These are phyloP conservation scores for Lagenaria siceraria DNA, from an alignment of 306 rosid genomes.

Conservation along the genomic window DNA sequence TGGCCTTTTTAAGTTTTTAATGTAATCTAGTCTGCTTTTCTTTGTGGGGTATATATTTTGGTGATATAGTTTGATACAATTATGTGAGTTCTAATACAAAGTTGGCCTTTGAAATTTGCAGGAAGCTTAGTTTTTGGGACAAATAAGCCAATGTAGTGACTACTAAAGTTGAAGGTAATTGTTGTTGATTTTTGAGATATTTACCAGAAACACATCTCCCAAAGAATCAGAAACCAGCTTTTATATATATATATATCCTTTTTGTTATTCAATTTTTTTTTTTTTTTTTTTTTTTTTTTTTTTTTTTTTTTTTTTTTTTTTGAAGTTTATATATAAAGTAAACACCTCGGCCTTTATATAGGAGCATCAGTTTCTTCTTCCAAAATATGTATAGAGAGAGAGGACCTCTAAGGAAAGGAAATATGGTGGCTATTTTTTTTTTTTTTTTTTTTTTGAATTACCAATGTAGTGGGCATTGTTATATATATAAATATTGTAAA, in stretches of 20 bases:
- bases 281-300: neutral
- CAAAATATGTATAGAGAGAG: conserved; percentile 2
- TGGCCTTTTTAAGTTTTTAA: neutral
- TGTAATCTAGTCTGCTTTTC: neutral
- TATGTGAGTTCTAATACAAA: no score
- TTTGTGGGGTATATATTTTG: neutral
- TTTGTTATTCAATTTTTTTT: neutral
- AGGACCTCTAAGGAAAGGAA: neutral
- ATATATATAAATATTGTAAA: neutral
- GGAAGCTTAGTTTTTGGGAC: conserved; percentile 59
- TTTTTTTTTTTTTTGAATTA: no score
- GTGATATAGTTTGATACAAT: neutral
- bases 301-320: neutral
- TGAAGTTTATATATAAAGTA: neutral
- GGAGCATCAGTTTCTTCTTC: neutral
- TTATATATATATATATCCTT: neutral
- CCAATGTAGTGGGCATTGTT: neutral
- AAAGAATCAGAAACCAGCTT: neutral
- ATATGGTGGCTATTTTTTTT: no score
- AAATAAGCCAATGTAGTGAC: conserved; percentile 3
- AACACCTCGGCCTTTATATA: neutral
- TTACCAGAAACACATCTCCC: neutral
- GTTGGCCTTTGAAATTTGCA: conserved; percentile 16
- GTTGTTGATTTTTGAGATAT: neutral
- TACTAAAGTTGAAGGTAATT: neutral